Evolutionary conservation across 148 eudicot genomes (phyloP).

Genomic region (Persicaria tinctoria): DNA sequence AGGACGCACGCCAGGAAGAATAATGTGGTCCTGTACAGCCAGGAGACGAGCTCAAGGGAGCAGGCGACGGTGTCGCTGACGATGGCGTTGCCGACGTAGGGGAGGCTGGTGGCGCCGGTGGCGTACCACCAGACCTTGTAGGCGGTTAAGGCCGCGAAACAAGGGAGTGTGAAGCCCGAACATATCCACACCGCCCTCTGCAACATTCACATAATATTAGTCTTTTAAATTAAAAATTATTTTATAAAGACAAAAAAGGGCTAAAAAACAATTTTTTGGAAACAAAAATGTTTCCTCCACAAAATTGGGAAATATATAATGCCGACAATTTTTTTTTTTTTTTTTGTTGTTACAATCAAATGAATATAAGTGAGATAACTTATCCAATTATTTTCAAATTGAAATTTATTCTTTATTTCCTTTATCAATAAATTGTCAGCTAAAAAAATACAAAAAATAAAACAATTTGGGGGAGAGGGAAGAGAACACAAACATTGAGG

Average conservation of each 20-base stretch:
- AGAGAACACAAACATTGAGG: slow-evolving; percentile 50
- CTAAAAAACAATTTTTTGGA: too few species aligned
- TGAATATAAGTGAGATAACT: too few species aligned
- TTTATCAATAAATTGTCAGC: too few species aligned
- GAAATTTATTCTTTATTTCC: too few species aligned
- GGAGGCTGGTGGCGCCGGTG: slow-evolving; percentile 56
- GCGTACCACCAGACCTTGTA: slow-evolving; percentile 95
- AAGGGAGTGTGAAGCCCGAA: slow-evolving; percentile 63
- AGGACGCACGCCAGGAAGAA: slow-evolving; percentile 74
- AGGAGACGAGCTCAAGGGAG: slow-evolving; percentile 52
- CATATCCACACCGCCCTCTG: slow-evolving; percentile 76
- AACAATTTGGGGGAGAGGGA: not conserved
- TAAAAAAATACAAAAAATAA: not conserved
- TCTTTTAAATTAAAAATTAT: too few species aligned
- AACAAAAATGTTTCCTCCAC: too few species aligned
- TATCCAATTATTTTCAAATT: too few species aligned
- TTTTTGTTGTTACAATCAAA: too few species aligned
- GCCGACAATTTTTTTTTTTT: too few species aligned
- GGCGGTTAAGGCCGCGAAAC: slow-evolving; percentile 41
- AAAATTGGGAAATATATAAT: too few species aligned
- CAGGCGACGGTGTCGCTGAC: slow-evolving; percentile 52
- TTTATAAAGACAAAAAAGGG: too few species aligned
- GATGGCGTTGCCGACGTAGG: slow-evolving; percentile 39
- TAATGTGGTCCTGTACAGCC: slow-evolving; percentile 72
- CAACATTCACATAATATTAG: slow-evolving; percentile 1